Base-by-base conservation (phyloP, 441 rosid genomes). In the Adansonia grandidieri region DNA sequence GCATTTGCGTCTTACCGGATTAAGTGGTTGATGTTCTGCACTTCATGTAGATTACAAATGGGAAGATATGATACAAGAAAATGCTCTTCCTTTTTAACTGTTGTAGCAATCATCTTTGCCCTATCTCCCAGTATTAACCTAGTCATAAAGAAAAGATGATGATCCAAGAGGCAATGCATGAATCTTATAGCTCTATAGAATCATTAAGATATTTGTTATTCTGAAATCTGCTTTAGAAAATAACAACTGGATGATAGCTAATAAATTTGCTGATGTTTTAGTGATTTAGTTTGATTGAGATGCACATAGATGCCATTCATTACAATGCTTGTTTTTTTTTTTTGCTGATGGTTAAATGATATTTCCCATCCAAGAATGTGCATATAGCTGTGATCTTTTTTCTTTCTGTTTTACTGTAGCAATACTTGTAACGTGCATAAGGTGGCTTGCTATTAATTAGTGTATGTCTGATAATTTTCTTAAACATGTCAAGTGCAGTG, bases 281-380 rank as follows among this genome's bases (percentile, higher is more conserved):
- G 44, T 28, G 7, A 0, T 47, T 66, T 20, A 19, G 9, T 68
- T 67, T 19, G 24, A 76, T 57, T 22, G 48, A 22, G 14, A 22
- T 68, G 40, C 70, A 50, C n/a, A 24, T 15, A 11, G 58, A 57
- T 68, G 68, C 20, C 17, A n/a, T 42, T 47, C 19, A 44, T 45
- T 50, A 14, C 57, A 9, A 10, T 15, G 4, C 54, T n/a, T n/a
- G n/a, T n/a, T 72, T 42, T n/a, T 72, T 45, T 47, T 14, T 24
- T 61, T 61, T 47, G 15, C 57, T 15, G 15, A 22, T 60, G 40
- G 9, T 44, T 45, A 74, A 61, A 74, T 61, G 69, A 44, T 74
- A 13, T 73, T 58, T 60, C 20, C 22, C 7, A 73, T 37, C 24
- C 48, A 32, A 51, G 20, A 51, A n/a, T 71, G 61, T 14, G 74